Evolutionary conservation across 2,329 filamentous ascomycete genomes (phyloP), one percentile per base, ranked within the genome.

Genomic region (Eutypa lata): DNA sequence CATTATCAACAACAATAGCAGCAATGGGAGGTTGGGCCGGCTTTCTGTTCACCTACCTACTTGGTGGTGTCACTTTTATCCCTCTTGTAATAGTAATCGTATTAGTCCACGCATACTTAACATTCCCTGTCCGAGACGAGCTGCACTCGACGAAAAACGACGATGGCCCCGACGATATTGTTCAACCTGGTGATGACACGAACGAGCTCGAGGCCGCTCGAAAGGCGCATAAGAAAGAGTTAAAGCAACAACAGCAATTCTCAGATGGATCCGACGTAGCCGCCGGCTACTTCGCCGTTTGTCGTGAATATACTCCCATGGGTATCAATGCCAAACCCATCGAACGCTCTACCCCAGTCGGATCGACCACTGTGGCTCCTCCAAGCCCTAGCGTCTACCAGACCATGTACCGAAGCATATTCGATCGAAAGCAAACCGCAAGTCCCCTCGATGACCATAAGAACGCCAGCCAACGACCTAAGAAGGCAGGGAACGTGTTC

Each of bases 361-460:
- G 90, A 18, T 86, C 88, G 52, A 73, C 82, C 49, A 87, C 89
- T 16, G 85, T 94, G 44, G 84, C 87, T 33, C 78, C 88, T 42
- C 88, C 91, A 52, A 96, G 91, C 65, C 91, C 89, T 52, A 97
- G 93, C 69, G 93, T 99, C 37, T 97, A 97, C 71, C 94, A 97
- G 79, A 89, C 89, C 69, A 97, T 99, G 91, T 99, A 99, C 73
- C 81, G 91, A 68, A 96, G 89, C 69, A 88, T 99, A 56, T 97
- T 99, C 68, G 91, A 96, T 63, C 83, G 93, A 64, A 92, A 88
- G 64, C 78, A 74, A 35, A 61, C 65, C 8, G 61, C 74, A 2
- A 71, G 72, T 1, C 76, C 78, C 2, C 60, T 81, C 51, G 80
- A 82, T 46, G 73, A 74, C 48, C 76, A 71, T 55, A 78, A 71